A percentile compares a stretch with the other conserved stretches of the same genome.
Evolutionary conservation across 2,329 filamentous ascomycete species (phyloP).

Genomic region (Mariannaea elegans): DNA sequence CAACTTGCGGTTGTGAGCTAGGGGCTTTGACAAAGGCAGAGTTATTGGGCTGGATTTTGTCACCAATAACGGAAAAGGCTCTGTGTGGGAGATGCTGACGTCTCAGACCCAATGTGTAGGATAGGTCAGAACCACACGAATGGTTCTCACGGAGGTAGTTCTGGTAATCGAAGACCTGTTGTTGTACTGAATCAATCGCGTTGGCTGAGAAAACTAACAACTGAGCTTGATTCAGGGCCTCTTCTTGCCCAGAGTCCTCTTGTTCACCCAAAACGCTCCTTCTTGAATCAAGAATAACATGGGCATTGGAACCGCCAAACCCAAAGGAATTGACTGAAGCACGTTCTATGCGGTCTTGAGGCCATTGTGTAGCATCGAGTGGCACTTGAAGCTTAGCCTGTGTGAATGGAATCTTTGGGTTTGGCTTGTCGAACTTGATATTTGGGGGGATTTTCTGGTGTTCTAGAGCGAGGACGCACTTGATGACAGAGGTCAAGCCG

Average conservation of each 20-base stretch:
- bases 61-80: background rate
- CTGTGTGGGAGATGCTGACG: background rate
- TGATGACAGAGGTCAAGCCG: constrained; percentile 38
- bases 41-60: background rate
- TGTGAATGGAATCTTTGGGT: constrained; percentile 26
- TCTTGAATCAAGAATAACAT: constrained; percentile 19
- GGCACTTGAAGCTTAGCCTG: constrained; percentile 20
- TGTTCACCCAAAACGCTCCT: no score
- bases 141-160: no score
- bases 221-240: background rate
- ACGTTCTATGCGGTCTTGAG: background rate
- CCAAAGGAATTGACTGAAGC: constrained; percentile 42
- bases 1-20: no score
- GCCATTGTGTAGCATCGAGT: constrained; percentile 16
- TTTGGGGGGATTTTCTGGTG: constrained; percentile 34
- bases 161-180: background rate
- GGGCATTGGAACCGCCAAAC: constrained; percentile 39
- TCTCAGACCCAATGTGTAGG: background rate
- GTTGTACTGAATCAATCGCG: background rate
- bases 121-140: background rate
- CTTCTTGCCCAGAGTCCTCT: no score
- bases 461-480: constrained; percentile 34
- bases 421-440: constrained; percentile 29
- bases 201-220: background rate
- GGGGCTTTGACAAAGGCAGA: background rate